Conservation (phyloP, 1,284 basidiomycete genomes). For the Microbotryomycetes sp. region DNA sequence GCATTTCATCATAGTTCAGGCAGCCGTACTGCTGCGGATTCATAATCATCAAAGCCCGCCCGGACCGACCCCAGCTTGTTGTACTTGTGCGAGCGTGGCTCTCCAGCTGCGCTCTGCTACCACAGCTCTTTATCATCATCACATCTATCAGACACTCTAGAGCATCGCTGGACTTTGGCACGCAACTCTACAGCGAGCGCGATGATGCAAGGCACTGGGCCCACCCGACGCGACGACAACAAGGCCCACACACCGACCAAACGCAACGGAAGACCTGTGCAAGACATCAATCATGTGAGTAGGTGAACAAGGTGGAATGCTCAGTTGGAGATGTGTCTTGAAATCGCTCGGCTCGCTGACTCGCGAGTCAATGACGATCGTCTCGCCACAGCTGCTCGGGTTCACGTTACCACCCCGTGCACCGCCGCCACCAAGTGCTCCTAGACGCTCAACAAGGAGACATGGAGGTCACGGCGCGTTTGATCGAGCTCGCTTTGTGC, state of each 20-base stretch:
- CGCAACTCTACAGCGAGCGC: neutral
- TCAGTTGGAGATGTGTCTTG: no score
- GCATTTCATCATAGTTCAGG: no score
- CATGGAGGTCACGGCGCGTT: conserved; percentile 3
- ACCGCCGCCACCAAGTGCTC: conserved; percentile 19
- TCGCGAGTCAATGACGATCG: neutral
- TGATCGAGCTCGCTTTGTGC: conserved; percentile 56
- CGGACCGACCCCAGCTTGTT: neutral
- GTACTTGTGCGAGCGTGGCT: neutral
- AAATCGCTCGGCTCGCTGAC: no score
- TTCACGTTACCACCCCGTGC: conserved; percentile 35
- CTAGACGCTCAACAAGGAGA: conserved; percentile 24
- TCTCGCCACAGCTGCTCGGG: conserved; percentile 31
- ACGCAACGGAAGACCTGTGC: neutral
- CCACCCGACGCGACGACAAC: no score
- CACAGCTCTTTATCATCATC: no score
- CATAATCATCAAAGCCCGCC: neutral
- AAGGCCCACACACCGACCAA: neutral
- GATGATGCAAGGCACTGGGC: neutral
- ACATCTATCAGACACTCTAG: no score
- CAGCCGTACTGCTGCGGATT: no score
- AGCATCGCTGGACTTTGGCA: no score
- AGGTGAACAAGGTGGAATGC: no score
- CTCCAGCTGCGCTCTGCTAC: neutral
- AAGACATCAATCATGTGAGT: neutral